Conservation (phyloP, 768 basidiomycete genomes). For the Lactarius tabidus region DNA sequence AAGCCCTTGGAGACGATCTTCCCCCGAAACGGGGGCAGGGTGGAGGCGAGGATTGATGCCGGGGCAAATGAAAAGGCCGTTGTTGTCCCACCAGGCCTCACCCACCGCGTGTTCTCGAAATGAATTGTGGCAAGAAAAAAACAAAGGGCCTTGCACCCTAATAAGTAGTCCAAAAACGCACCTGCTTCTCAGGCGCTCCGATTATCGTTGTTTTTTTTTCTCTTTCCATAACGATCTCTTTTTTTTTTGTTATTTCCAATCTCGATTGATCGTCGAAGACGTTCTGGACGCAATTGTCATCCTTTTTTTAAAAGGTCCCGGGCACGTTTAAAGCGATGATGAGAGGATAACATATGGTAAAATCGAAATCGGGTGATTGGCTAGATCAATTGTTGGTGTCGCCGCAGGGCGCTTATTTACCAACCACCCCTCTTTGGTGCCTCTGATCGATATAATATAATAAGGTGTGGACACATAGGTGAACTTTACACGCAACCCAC, state of each 20-base stretch:
- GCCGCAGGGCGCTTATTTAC: background rate
- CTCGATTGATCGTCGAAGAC: conserved; percentile 10
- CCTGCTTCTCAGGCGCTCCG: background rate
- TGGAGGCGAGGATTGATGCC: background rate
- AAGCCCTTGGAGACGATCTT: background rate
- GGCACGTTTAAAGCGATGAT: background rate
- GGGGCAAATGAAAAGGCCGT: conserved; percentile 12
- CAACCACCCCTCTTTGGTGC: background rate
- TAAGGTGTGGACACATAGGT: background rate
- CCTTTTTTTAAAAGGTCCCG: background rate
- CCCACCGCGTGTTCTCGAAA: background rate
- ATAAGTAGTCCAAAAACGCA: background rate
- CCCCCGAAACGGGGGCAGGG: conserved; percentile 6
- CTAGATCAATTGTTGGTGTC: background rate
- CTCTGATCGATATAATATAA: conserved; percentile 1
- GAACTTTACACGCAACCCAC: background rate
- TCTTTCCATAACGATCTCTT: background rate
- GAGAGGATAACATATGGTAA: background rate
- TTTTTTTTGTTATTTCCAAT: background rate
- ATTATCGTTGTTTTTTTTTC: background rate
- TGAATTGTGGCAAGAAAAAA: conserved; percentile 1
- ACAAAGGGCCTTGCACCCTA: background rate
- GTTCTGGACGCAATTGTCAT: conserved; percentile 4
- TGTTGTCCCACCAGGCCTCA: background rate
- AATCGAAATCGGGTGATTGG: background rate